Evolutionary conservation across 2,329 filamentous ascomycete genomes (phyloP), one percentile per base, ranked within the genome.

Genomic region (Penicillium sp.): DNA sequence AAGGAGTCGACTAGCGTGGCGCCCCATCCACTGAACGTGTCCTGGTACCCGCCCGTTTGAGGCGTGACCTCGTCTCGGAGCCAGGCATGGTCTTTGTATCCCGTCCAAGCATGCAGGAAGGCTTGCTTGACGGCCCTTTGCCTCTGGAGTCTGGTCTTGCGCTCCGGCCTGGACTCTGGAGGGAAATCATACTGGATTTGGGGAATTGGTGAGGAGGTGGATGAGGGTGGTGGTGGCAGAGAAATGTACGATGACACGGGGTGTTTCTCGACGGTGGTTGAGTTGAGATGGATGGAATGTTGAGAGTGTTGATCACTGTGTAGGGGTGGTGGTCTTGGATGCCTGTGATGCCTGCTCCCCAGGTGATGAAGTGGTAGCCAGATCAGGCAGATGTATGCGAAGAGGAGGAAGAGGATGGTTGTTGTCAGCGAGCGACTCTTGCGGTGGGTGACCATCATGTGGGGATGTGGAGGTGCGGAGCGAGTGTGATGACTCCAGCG

Each of bases 1-100:
- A 91, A 73, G 1, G 81, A 77, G 71, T 95, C 90, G 4, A 95
- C 86, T 49, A 95, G 67, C 0, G 90, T 94, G 13, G 90, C 90
- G 33, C 86, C 87, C 90, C 90, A 95, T 43, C 86, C 88, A 59
- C 88, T 91, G 68, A 97, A 97, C 0, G 89, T 86, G 61, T 95
- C 86, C n/a, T 81, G 79, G 54, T 76, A 81, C 11, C 72, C 72
- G 36, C 83, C 84, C 47, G 81, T 81, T 5, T 90, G 74, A 1
- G 93, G 93, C 24, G 73, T 78, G 11, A 97, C 73, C 71, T 97
- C 93, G 64, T 98, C 93, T 56, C 90, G 86, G 58, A 84, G 78
- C 83, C 87, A 94, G 9, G 90, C 91, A 61, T 85, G 78, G 47
- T 82, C 76, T 63, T 80, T 86, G 71, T 97, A 98, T 38, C 88